These are phyloP conservation scores for Ormosia semicastrata DNA, from an alignment of 306 rosid species.

Conservation along the genomic window DNA sequence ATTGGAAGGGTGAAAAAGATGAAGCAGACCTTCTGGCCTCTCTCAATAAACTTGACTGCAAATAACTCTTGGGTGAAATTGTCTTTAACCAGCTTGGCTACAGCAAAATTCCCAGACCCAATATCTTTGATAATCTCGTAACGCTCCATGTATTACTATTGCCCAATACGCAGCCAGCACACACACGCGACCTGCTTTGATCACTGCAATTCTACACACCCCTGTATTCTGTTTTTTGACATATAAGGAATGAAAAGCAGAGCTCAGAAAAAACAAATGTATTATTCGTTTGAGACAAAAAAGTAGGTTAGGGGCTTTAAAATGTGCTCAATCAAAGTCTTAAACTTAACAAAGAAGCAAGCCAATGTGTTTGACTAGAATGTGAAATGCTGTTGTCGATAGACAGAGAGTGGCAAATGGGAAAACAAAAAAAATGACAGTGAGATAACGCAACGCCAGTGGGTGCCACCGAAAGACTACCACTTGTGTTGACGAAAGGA, in stretches of 20 bases:
- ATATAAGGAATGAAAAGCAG: slow-evolving; percentile 10
- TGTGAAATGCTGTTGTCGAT: too few species aligned
- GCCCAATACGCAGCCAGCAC: not conserved
- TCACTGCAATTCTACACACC: not conserved
- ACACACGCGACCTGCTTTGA: not conserved
- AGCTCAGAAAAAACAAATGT: not conserved
- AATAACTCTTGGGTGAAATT: slow-evolving; percentile 47
- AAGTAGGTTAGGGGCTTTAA: slow-evolving; percentile 8
- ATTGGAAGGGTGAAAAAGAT: slow-evolving; percentile 3
- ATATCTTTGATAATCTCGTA: slow-evolving; percentile 75
- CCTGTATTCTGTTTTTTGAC: not conserved
- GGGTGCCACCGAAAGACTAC: too few species aligned
- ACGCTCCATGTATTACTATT: slow-evolving; percentile 52
- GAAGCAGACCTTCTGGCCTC: slow-evolving; percentile 70
- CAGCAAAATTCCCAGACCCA: slow-evolving; percentile 85
- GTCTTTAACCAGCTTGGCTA: slow-evolving; percentile 68
- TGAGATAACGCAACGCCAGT: too few species aligned
- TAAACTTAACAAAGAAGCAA: slow-evolving; percentile 25
- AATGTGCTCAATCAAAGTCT: slow-evolving; percentile 3
- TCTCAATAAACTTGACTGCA: slow-evolving; percentile 83
- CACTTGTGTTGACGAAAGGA: too few species aligned
- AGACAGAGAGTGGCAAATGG: not conserved
- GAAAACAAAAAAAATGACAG: not conserved
- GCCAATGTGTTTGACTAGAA: slow-evolving; percentile 25
- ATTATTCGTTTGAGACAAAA: slow-evolving; percentile 7